Conservation (phyloP, 2,329 filamentous ascomycete species). For the Capronia americana region DNA sequence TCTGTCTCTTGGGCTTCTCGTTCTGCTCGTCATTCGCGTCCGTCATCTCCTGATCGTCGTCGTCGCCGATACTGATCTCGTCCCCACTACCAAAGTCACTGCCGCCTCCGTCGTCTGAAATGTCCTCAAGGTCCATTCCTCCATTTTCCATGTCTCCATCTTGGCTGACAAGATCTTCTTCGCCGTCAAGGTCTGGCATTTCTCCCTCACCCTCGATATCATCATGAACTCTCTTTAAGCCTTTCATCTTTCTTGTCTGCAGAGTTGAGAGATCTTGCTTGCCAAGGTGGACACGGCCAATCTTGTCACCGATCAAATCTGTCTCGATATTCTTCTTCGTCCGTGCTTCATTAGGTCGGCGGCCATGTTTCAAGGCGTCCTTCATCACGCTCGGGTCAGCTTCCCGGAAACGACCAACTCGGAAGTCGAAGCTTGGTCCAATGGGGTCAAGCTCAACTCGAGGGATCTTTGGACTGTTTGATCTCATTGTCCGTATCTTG, state of each 20-base stretch:
- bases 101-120: slow-evolving; percentile 25
- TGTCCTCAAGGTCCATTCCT: slow-evolving; percentile 51
- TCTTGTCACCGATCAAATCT: slow-evolving; percentile 92
- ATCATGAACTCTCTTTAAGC: slow-evolving; percentile 81
- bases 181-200: slow-evolving; percentile 32
- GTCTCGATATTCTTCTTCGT: slow-evolving; percentile 97
- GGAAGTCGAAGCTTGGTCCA: slow-evolving; percentile 91
- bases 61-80: slow-evolving; percentile 39
- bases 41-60: slow-evolving; percentile 39
- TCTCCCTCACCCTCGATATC: slow-evolving; percentile 59
- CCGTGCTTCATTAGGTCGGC: slow-evolving; percentile 62
- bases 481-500: slow-evolving; percentile 82
- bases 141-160: slow-evolving; percentile 37
- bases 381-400: slow-evolving; percentile 81
- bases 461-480: slow-evolving; percentile 78
- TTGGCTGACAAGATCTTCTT: slow-evolving; percentile 37
- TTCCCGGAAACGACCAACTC: slow-evolving; percentile 78
- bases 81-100: slow-evolving; percentile 36
- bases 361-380: slow-evolving; percentile 86
- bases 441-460: slow-evolving; percentile 95
- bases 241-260: slow-evolving; percentile 99
- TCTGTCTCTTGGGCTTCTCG: slow-evolving; percentile 36
- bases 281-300: slow-evolving; percentile 88
- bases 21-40: slow-evolving; percentile 30
- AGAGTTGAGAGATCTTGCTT: slow-evolving; percentile 85